phyloP scores from a whole-genome alignment of 2,329 filamentous ascomycete genomes.

The Ophiocordyceps unilateralis region DNA sequence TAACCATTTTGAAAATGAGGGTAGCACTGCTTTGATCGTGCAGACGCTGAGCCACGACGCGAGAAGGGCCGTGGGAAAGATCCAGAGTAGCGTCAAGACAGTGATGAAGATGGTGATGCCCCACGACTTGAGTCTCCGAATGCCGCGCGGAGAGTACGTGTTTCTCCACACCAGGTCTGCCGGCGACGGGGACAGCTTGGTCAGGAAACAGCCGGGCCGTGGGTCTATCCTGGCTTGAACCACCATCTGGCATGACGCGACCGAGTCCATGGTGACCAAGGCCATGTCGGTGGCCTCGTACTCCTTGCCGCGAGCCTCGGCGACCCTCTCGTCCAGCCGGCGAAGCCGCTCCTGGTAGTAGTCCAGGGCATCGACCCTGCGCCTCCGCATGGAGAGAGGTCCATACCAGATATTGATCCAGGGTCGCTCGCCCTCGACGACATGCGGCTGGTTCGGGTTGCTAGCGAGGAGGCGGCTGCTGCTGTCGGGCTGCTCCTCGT shows the following conservation, averaged over 20 bases:
- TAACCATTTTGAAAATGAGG: constrained; percentile 50
- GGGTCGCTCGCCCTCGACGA: constrained; percentile 36
- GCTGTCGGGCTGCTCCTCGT: constrained; percentile 32
- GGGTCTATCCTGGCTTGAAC: constrained; percentile 90
- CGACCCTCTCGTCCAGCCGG: constrained; percentile 59
- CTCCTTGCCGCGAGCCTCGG: constrained; percentile 50
- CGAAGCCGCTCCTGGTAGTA: constrained; percentile 82
- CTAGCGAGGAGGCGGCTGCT: constrained; percentile 41
- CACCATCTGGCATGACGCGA: constrained; percentile 84
- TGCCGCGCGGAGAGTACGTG: constrained; percentile 62
- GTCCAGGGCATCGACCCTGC: constrained; percentile 75
- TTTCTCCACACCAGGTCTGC: constrained; percentile 92
- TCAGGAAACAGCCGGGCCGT: constrained; percentile 67
- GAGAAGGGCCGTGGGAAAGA: constrained; percentile 61
- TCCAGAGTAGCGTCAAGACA: constrained; percentile 75
- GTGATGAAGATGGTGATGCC: constrained; percentile 68
- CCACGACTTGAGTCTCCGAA: constrained; percentile 67
- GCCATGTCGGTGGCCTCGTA: constrained; percentile 70
- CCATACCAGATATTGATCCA: constrained; percentile 65
- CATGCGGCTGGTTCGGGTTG: constrained; percentile 13
- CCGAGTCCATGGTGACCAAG: constrained; percentile 95
- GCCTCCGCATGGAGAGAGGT: constrained; percentile 51
- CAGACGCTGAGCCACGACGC: constrained; percentile 68
- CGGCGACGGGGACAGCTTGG: constrained; percentile 73
- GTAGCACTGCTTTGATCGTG: constrained; percentile 57